A percentile compares a stretch with the other conserved stretches of the same genome.
Conservation (phyloP, 305 asterid species). For the Fraxinus xanthoxyloides region DNA sequence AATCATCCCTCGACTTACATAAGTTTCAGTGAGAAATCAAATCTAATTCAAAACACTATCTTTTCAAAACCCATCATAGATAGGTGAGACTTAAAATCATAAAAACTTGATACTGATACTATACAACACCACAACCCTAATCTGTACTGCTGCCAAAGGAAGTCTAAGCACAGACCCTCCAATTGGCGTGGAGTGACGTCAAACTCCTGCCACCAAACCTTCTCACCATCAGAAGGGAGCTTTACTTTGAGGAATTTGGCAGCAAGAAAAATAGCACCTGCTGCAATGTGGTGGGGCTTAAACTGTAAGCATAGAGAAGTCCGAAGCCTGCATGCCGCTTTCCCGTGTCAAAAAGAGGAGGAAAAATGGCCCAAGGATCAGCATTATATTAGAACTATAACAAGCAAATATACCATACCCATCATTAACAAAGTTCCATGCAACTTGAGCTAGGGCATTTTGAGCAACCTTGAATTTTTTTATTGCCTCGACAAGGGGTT, state of each 20-base stretch:
- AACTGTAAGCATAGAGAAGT: constrained; percentile 97
- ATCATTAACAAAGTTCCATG: constrained; percentile 99
- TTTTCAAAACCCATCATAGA: constrained; percentile 8
- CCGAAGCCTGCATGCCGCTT: constrained; percentile 95
- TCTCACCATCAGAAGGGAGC: constrained; percentile 96
- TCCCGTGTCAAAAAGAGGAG: constrained; percentile 67
- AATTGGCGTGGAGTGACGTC: constrained; percentile 99
- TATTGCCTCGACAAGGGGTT: constrained; percentile 98
- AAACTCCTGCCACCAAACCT: constrained; percentile 99
- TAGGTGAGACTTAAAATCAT: constrained; percentile 11
- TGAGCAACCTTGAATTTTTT: constrained; percentile 96
- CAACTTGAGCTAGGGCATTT: constrained; percentile 97
- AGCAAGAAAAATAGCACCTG: constrained; percentile 99
- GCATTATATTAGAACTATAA: constrained; percentile 31
- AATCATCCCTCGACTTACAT: constrained; percentile 29
- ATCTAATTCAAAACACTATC: constrained; percentile 14
- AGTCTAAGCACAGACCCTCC: constrained; percentile 81
- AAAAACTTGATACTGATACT: constrained; percentile 15
- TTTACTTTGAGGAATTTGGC: constrained; percentile 98
- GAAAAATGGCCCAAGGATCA: constrained; percentile 54
- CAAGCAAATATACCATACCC: constrained; percentile 65
- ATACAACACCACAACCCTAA: constrained; percentile 26
- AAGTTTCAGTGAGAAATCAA: constrained; percentile 4
- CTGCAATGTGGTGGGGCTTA: constrained; percentile 99
- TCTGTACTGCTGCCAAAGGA: constrained; percentile 30